Conservation (phyloP, 2,329 filamentous ascomycete species). For the Penicillium sp. region DNA sequence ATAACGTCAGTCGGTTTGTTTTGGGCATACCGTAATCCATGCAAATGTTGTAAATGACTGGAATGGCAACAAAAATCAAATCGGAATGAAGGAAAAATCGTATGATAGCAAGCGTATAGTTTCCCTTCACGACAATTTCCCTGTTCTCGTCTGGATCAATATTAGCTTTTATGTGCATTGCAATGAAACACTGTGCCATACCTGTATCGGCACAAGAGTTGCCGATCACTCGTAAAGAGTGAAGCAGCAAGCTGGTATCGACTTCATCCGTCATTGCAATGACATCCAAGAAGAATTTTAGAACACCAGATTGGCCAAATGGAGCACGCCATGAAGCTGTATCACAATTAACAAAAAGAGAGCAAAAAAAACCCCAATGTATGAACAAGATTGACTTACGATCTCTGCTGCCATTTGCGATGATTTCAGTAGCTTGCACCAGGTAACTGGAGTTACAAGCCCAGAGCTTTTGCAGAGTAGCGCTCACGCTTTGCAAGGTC, state of each 20-base stretch:
- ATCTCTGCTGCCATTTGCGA: slow-evolving; percentile 46
- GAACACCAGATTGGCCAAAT: slow-evolving; percentile 41
- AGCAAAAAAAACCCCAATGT: not conserved
- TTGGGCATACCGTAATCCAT: slow-evolving; percentile 42
- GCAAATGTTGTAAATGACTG: slow-evolving; percentile 49
- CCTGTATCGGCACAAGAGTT: slow-evolving; percentile 49
- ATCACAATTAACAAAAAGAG: slow-evolving; percentile 13
- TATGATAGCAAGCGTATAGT: slow-evolving; percentile 42
- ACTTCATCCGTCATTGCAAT: slow-evolving; percentile 33
- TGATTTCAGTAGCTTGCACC: slow-evolving; percentile 36
- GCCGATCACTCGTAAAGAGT: slow-evolving; percentile 44
- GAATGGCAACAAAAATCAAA: slow-evolving; percentile 42
- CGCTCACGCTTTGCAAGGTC: slow-evolving; percentile 28
- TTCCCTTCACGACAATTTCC: slow-evolving; percentile 39
- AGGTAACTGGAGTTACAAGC: slow-evolving; percentile 36
- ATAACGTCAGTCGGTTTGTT: not conserved
- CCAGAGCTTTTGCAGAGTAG: slow-evolving; percentile 39
- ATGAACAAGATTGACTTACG: slow-evolving; percentile 32
- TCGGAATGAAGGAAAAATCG: slow-evolving; percentile 35
- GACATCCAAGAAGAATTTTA: slow-evolving; percentile 44
- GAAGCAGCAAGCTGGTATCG: slow-evolving; percentile 36
- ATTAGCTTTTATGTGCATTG: slow-evolving; percentile 12
- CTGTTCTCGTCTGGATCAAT: slow-evolving; percentile 42
- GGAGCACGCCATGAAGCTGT: slow-evolving; percentile 41
- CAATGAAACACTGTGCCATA: slow-evolving; percentile 17